Percentiles rank a stretch among this genome's conserved stretches.
phyloP scores from a whole-genome alignment of 257 asterid genomes.

The Lavandula angustifolia region DNA sequence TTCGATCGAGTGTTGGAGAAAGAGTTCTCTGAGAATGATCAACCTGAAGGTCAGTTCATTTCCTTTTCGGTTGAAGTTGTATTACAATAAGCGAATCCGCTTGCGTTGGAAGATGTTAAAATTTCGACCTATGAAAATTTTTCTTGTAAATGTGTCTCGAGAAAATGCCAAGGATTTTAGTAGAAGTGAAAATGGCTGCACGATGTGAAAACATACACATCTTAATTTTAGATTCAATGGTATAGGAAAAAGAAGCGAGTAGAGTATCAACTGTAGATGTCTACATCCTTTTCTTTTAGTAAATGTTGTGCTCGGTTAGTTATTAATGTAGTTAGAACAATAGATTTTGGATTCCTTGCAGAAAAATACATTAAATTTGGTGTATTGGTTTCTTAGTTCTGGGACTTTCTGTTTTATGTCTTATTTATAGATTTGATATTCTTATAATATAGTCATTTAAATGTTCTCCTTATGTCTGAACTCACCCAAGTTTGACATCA shows the following conservation, averaged over 20 bases:
- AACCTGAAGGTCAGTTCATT: constrained; percentile 64
- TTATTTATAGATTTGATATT: background rate
- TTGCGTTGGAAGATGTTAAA: background rate
- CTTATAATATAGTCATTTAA: background rate
- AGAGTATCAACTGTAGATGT: background rate
- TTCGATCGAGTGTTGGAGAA: constrained; percentile 92
- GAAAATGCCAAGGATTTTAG: background rate
- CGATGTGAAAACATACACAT: background rate
- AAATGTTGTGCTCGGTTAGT: background rate
- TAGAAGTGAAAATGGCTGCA: background rate
- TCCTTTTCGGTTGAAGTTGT: constrained; percentile 1
- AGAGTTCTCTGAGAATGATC: constrained; percentile 91
- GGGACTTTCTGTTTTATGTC: background rate
- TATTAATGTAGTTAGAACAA: constrained; percentile 8
- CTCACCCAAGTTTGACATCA: constrained; percentile 3
- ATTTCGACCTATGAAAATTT: background rate
- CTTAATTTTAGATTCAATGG: constrained; percentile 17
- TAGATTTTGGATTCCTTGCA: background rate
- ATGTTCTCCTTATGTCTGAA: background rate
- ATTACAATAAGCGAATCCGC: background rate
- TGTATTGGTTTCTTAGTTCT: background rate
- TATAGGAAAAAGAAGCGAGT: background rate
- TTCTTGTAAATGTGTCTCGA: background rate
- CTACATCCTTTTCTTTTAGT: background rate
- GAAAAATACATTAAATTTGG: background rate